phyloP scores from a whole-genome alignment of 75 land plant species.

The Picea glauca region DNA sequence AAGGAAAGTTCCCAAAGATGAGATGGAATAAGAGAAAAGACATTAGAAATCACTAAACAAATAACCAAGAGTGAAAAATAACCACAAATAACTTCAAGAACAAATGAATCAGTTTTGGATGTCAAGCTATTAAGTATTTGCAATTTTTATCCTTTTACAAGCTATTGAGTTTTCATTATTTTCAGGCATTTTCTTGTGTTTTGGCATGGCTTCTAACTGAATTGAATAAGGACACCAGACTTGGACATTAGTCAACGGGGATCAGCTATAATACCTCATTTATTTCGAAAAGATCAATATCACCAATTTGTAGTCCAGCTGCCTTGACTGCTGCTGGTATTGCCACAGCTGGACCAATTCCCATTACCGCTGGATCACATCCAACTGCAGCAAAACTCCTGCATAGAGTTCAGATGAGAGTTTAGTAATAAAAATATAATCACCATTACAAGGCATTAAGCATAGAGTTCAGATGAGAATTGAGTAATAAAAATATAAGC shows the following conservation, averaged over 20 bases:
- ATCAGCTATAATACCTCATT: slow-evolving; percentile 15
- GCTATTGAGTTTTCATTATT: too few relatives aligned
- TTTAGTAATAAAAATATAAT: too few relatives aligned
- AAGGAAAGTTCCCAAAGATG: not conserved
- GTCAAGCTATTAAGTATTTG: not conserved
- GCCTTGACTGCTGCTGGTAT: slow-evolving; percentile 24
- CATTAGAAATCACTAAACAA: not conserved
- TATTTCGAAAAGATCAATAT: slow-evolving; percentile 27
- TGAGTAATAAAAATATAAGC: not conserved
- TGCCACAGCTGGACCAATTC: slow-evolving; percentile 28
- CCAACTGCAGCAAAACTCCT: slow-evolving; percentile 35
- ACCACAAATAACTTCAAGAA: not conserved
- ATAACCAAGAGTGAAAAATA: not conserved
- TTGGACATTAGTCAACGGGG: too few relatives aligned
- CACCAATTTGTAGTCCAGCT: slow-evolving; percentile 22
- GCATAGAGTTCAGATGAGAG: not conserved
- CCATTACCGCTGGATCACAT: slow-evolving; percentile 30
- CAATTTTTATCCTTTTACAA: too few relatives aligned
- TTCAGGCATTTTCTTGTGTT: too few relatives aligned
- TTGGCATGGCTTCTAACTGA: too few relatives aligned
- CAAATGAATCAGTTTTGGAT: not conserved
- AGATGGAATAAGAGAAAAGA: not conserved
- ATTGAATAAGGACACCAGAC: too few relatives aligned
- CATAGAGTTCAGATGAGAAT: not conserved
- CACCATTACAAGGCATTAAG: too few relatives aligned